Conservation (phyloP, 2,329 filamentous ascomycete genomes). For the Bipolaris zeicola region DNA sequence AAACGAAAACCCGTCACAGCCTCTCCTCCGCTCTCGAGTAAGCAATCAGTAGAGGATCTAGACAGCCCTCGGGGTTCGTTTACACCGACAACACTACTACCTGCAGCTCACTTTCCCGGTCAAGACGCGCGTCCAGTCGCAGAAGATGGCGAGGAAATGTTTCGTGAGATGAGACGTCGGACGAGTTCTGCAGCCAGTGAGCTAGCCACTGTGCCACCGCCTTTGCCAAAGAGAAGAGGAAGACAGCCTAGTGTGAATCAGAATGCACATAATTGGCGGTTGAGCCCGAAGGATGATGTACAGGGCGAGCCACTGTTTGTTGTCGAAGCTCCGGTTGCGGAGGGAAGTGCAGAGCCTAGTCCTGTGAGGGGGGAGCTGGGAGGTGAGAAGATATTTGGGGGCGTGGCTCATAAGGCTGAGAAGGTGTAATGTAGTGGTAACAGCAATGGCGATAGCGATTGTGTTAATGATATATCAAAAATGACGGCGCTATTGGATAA, state of each 20-base stretch:
- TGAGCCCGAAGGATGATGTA: slow-evolving; percentile 7
- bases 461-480: neutral
- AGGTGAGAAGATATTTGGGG: neutral
- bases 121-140: slow-evolving; percentile 2
- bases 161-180: slow-evolving; percentile 17
- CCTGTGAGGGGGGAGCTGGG: slow-evolving; percentile 1
- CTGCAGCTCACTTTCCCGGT: slow-evolving; percentile 8
- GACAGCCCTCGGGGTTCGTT: slow-evolving; percentile 4
- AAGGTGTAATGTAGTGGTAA: neutral
- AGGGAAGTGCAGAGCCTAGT: slow-evolving; percentile 6
- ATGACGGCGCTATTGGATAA: neutral
- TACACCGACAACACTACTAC: slow-evolving; percentile 9
- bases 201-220: slow-evolving; percentile 42
- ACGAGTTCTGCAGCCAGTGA: slow-evolving; percentile 13
- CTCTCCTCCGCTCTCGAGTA: slow-evolving; percentile 4
- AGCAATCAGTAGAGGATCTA: slow-evolving; percentile 18
- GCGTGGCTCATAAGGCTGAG: neutral
- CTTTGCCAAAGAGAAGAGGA: slow-evolving; percentile 56
- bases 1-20: slow-evolving; percentile 65
- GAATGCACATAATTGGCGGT: slow-evolving; percentile 11
- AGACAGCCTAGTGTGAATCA: slow-evolving; percentile 39
- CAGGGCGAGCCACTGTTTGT: slow-evolving; percentile 34
- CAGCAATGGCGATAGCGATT: neutral
- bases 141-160: slow-evolving; percentile 17
- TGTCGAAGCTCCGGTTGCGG: slow-evolving; percentile 34